phyloP scores from a whole-genome alignment of 2,329 filamentous ascomycete genomes.

The Graphilbum ipis-grandicollis region DNA sequence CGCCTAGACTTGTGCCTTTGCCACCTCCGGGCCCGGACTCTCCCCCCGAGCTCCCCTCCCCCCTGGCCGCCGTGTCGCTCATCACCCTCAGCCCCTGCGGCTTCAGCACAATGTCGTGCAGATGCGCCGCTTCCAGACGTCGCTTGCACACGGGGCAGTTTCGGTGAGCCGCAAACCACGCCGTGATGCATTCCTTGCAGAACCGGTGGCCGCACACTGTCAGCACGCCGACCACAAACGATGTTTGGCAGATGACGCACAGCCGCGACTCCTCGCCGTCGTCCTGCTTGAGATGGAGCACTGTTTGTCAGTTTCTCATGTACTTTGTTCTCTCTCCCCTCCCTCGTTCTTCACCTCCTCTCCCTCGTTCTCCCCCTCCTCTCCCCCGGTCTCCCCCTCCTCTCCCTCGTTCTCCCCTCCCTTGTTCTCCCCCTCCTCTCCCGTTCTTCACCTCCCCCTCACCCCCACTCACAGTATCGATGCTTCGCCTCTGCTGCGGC shows the following conservation, averaged over 20 bases:
- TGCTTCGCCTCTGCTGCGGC: constrained; percentile 52
- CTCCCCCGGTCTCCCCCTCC: too few species aligned
- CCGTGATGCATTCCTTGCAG: constrained; percentile 69
- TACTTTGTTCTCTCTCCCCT: too few species aligned
- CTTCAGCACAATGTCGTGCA: constrained; percentile 76
- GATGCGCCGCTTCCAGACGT: constrained; percentile 43
- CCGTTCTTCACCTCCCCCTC: too few species aligned
- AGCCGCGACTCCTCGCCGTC: constrained; percentile 45
- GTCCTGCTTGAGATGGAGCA: constrained; percentile 35
- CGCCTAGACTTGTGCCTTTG: neutral
- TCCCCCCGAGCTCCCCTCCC: constrained; percentile 6
- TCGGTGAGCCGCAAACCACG: constrained; percentile 59
- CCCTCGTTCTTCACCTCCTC: too few species aligned
- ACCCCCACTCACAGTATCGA: constrained; percentile 47
- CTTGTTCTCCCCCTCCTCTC: too few species aligned
- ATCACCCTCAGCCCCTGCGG: constrained; percentile 55
- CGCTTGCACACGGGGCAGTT: constrained; percentile 79
- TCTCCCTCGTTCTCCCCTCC: too few species aligned
- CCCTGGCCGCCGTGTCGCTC: constrained; percentile 14
- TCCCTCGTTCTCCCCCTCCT: too few species aligned
- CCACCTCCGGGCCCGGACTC: neutral
- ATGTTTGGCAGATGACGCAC: constrained; percentile 72
- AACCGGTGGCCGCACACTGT: constrained; percentile 87
- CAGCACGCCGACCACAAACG: constrained; percentile 62
- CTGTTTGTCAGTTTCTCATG: constrained; percentile 18